These are phyloP conservation scores for Apiotrichum mycotoxinovorans DNA, from an alignment of 1,284 basidiomycete genomes.

Conservation along the genomic window DNA sequence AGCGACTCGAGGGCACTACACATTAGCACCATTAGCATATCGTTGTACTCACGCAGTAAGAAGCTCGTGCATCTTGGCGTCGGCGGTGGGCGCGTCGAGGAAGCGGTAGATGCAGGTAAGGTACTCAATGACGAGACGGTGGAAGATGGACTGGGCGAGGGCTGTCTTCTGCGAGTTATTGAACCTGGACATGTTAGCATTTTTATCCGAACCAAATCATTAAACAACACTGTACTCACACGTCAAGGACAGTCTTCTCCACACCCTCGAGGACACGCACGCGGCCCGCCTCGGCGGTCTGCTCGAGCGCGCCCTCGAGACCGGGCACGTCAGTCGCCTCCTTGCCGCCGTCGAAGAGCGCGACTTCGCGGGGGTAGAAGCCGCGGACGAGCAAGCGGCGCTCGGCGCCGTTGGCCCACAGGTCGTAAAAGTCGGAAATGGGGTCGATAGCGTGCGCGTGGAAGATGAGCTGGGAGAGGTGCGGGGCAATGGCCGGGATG, in stretches of 20 bases:
- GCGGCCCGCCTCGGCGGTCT: constrained; percentile 60
- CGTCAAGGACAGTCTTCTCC: constrained; percentile 68
- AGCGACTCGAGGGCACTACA: constrained; percentile 65
- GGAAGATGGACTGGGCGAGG: constrained; percentile 76
- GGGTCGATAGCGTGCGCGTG: constrained; percentile 78
- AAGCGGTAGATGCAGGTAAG: constrained; percentile 46
- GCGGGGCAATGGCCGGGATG: constrained; percentile 68
- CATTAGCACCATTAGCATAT: constrained; percentile 51
- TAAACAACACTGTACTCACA: no score
- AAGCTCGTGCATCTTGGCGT: constrained; percentile 50
- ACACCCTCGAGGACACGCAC: constrained; percentile 64
- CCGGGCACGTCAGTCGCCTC: constrained; percentile 50
- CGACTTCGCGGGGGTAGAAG: constrained; percentile 82
- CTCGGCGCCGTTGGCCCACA: constrained; percentile 77
- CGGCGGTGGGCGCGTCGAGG: constrained; percentile 39
- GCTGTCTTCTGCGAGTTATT: constrained; percentile 86
- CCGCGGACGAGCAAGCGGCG: constrained; percentile 71
- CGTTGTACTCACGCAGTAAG: constrained; percentile 26
- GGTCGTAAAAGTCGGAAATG: constrained; percentile 78
- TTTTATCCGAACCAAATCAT: no score
- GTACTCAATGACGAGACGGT: constrained; percentile 59
- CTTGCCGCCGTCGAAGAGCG: constrained; percentile 68
- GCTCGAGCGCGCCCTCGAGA: constrained; percentile 63
- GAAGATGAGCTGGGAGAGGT: constrained; percentile 68
- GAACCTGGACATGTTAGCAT: constrained; percentile 58